Evolutionary conservation across 192 early-diverging fungal species (phyloP).

Genomic region (Entophlyctis helioformis): DNA sequence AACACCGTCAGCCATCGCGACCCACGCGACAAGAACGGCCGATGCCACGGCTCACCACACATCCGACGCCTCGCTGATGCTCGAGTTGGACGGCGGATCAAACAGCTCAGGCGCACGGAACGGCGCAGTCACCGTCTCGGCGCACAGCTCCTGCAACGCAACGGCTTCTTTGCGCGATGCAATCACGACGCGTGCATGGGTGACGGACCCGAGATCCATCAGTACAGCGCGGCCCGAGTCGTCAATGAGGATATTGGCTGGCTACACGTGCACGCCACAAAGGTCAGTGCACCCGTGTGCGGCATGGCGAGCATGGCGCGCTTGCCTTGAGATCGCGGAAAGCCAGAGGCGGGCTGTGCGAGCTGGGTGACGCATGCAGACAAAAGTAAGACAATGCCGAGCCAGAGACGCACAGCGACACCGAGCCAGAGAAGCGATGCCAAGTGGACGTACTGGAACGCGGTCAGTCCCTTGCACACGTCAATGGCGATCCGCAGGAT

Average conservation of each 20-base stretch:
- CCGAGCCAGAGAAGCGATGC: neutral
- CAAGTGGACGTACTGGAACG: slow-evolving; percentile 29
- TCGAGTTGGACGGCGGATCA: slow-evolving; percentile 23
- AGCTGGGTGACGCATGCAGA: no score
- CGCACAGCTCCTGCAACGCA: slow-evolving; percentile 31
- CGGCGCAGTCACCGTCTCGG: slow-evolving; percentile 38
- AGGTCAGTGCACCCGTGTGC: neutral
- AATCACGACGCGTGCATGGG: slow-evolving; percentile 21
- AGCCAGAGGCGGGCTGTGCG: slow-evolving; percentile 25
- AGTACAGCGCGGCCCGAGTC: slow-evolving; percentile 16
- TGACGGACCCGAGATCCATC: slow-evolving; percentile 41
- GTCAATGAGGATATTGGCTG: slow-evolving; percentile 33
- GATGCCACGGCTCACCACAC: slow-evolving; percentile 11
- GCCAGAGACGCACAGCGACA: neutral
- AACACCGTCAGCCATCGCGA: neutral
- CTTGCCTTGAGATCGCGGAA: slow-evolving; percentile 33
- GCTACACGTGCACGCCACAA: slow-evolving; percentile 1
- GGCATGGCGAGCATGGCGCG: neutral
- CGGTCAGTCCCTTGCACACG: slow-evolving; percentile 27
- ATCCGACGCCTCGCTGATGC: slow-evolving; percentile 26
- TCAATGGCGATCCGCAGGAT: slow-evolving; percentile 25
- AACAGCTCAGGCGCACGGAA: slow-evolving; percentile 37
- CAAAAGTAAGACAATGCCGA: neutral
- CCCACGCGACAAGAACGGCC: neutral
- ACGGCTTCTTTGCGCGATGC: slow-evolving; percentile 24